Evolutionary conservation across 2,329 filamentous ascomycete species (phyloP).

Genomic region (Fusarium sp.): DNA sequence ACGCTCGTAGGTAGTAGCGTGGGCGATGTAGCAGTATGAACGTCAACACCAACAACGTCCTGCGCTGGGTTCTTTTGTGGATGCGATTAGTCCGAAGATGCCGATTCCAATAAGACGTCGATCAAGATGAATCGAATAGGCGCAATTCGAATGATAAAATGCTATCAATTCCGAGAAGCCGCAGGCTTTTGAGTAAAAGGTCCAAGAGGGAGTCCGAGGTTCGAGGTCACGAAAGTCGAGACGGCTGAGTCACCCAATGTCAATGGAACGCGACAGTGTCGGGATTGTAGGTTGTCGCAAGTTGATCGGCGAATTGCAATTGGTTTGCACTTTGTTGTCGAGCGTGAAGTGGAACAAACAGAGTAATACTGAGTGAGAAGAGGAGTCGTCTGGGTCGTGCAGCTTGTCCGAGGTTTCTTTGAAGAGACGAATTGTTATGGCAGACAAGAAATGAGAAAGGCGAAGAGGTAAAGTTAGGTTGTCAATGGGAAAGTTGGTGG

Average conservation of each 20-base stretch:
- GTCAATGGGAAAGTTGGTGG: slow-evolving; percentile 45
- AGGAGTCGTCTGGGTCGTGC: slow-evolving; percentile 23
- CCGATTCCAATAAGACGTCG: background rate
- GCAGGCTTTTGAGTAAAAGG: slow-evolving; percentile 1
- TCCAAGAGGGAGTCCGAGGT: slow-evolving; percentile 22
- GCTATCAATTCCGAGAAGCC: slow-evolving; percentile 19
- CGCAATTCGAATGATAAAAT: slow-evolving; percentile 22
- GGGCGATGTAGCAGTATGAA: slow-evolving; percentile 13
- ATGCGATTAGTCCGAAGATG: slow-evolving; percentile 21
- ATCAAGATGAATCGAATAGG: slow-evolving; percentile 5
- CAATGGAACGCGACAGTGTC: slow-evolving; percentile 22
- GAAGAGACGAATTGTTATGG: slow-evolving; percentile 33
- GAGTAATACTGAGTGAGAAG: slow-evolving; percentile 13
- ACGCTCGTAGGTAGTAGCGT: slow-evolving; percentile 18
- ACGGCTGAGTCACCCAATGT: slow-evolving; percentile 41
- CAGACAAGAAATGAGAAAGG: slow-evolving; percentile 36
- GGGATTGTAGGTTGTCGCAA: slow-evolving; percentile 32
- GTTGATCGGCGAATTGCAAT: slow-evolving; percentile 27
- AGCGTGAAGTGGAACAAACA: slow-evolving; percentile 12
- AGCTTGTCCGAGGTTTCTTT: slow-evolving; percentile 25
- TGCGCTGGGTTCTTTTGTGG: slow-evolving; percentile 29
- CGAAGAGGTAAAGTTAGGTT: slow-evolving; percentile 45
- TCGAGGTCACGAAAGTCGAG: slow-evolving; percentile 24
- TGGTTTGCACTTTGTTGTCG: slow-evolving; percentile 11
- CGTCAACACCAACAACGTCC: slow-evolving; percentile 41